Conservation (phyloP, 2,329 filamentous ascomycete genomes). For the Triangularia setosa region DNA sequence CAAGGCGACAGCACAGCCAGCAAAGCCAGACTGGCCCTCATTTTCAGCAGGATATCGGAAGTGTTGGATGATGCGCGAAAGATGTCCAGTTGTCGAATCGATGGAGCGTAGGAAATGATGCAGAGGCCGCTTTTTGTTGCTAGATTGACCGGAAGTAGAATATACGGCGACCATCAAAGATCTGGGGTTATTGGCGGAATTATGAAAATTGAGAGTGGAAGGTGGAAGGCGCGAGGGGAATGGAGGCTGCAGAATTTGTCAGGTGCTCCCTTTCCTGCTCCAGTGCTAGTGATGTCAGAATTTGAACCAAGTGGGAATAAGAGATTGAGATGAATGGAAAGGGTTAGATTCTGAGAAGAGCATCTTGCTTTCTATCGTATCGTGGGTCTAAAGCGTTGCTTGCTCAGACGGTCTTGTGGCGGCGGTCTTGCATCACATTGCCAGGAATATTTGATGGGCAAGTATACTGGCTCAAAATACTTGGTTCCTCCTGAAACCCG, state of each 20-base stretch:
- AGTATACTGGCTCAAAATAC: too few species aligned
- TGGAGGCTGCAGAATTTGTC: not conserved
- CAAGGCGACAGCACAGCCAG: slow-evolving; percentile 7
- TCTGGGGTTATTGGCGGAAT: not conserved
- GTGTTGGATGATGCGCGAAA: not conserved
- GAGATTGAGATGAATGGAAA: not conserved
- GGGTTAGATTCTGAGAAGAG: not conserved
- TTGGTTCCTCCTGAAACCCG: too few species aligned
- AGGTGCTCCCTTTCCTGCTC: not conserved
- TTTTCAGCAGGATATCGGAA: not conserved
- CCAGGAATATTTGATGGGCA: not conserved
- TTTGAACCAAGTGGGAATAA: not conserved
- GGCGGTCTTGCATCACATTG: not conserved
- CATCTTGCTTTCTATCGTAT: not conserved
- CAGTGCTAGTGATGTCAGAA: not conserved
- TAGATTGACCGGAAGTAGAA: not conserved
- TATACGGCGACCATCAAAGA: not conserved
- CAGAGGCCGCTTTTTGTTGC: not conserved
- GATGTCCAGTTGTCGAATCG: slow-evolving; percentile 1
- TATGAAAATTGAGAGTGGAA: not conserved
- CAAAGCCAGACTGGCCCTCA: slow-evolving; percentile 10
- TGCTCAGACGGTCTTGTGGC: not conserved
- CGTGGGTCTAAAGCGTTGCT: not conserved
- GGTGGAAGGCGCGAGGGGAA: not conserved
- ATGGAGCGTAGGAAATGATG: not conserved